Percentiles rank a stretch among this genome's conserved stretches.
These are phyloP conservation scores for Lipomyces sp. DNA, from an alignment of 805 yeast genomes.

Conservation along the genomic window DNA sequence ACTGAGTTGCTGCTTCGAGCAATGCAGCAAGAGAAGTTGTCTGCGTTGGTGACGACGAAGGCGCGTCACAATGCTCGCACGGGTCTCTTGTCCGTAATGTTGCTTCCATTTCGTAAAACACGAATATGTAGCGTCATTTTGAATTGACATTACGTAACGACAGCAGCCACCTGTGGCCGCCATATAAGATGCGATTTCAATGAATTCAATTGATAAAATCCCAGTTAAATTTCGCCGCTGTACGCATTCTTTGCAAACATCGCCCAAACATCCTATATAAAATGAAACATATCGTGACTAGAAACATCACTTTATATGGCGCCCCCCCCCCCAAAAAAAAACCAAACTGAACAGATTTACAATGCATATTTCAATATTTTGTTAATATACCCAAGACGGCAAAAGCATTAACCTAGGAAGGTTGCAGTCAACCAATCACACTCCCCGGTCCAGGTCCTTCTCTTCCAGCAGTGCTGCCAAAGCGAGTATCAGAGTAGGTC, in stretches of 20 bases:
- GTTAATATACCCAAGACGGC: too few species aligned
- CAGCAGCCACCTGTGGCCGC: not conserved
- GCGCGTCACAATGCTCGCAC: too few species aligned
- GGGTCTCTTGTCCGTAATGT: too few species aligned
- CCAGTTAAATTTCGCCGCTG: not conserved
- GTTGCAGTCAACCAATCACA: constrained; percentile 27
- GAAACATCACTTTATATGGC: not conserved
- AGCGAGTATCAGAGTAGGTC: constrained; percentile 65
- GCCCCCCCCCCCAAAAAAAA: not conserved
- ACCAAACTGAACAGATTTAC: not conserved
- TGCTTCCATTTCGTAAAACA: too few species aligned
- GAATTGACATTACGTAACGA: not conserved
- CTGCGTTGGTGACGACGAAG: not conserved
- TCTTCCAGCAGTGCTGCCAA: constrained; percentile 35
- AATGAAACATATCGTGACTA: not conserved
- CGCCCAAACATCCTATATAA: not conserved
- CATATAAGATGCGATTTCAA: not conserved
- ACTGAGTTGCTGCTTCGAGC: too few species aligned
- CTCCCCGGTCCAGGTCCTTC: constrained; percentile 37
- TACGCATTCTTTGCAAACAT: not conserved
- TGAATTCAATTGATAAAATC: not conserved
- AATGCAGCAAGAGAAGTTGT: not conserved
- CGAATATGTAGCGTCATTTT: too few species aligned
- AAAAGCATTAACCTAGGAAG: not conserved
- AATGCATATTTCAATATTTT: not conserved